These are phyloP conservation scores for Epichloe scottii DNA, from an alignment of 2,329 filamentous ascomycete species.

Conservation along the genomic window DNA sequence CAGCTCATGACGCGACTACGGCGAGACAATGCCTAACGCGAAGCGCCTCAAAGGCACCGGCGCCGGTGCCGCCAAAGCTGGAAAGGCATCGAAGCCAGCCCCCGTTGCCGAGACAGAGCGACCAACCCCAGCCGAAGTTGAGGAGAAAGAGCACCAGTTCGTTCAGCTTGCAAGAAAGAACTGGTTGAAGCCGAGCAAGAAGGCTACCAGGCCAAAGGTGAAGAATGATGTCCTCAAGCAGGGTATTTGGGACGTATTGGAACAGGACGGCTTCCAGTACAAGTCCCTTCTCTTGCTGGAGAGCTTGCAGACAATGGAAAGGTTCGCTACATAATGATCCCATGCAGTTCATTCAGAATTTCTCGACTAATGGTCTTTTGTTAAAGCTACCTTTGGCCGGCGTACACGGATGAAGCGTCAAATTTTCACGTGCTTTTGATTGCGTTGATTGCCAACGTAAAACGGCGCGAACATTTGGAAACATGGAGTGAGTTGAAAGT, in stretches of 20 bases:
- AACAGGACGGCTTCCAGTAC: slow-evolving; percentile 66
- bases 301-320: slow-evolving; percentile 81
- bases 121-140: slow-evolving; percentile 51
- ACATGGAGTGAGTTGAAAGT: slow-evolving; percentile 57
- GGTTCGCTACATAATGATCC: slow-evolving; percentile 28
- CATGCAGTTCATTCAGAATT: neutral
- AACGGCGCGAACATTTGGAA: slow-evolving; percentile 73
- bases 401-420: slow-evolving; percentile 75
- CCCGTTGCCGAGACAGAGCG: slow-evolving; percentile 26
- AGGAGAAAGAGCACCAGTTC: slow-evolving; percentile 60
- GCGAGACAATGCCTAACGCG: slow-evolving; percentile 39
- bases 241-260: slow-evolving; percentile 79
- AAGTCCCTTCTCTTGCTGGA: slow-evolving; percentile 73
- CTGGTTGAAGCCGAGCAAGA: slow-evolving; percentile 61
- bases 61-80: slow-evolving; percentile 22
- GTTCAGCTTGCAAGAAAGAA: slow-evolving; percentile 68
- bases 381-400: slow-evolving; percentile 80
- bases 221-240: slow-evolving; percentile 78
- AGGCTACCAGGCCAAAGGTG: slow-evolving; percentile 53
- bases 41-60: slow-evolving; percentile 45
- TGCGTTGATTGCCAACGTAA: slow-evolving; percentile 74
- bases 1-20: slow-evolving; percentile 2
- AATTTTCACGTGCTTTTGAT: slow-evolving; percentile 87
- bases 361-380: neutral
- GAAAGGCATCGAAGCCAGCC: slow-evolving; percentile 23